Base-by-base conservation (phyloP, 192 early-diverging fungal genomes). In the Phycomyces nitens region DNA sequence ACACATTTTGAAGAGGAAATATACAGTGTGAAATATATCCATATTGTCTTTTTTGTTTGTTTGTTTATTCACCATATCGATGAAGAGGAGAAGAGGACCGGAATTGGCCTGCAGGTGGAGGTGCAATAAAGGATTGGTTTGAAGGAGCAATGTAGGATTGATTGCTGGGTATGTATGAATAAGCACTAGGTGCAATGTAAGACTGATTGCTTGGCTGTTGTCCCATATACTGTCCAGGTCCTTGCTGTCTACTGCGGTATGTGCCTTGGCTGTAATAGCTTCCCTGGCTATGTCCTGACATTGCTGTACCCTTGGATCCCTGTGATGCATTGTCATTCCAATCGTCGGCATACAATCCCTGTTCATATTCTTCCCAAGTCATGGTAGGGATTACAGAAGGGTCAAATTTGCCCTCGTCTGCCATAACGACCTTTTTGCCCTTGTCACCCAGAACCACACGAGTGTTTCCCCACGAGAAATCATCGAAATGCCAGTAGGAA, bases 381-480 rank as follows among this genome's bases (percentile, higher is more conserved):
- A 84, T 85, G 68, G 78, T 81, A 11, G 90, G 90, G 53, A 92
- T 88, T 2, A 80, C 76, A 27, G 83, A 80, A 58, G 80, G 83
- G 75, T 91, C 88, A 59, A 91, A 91, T 69, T 88, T 87, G 53
- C 85, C 89, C 52, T 88, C 86, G 64, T 85, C 85, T 59, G 76
- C 80, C 61, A 72, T 74, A 43, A 85, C 85, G 58, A 82, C 60
- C 66, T 80, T 86, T 73, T 81, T 86, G 52, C 92, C 91, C 43
- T 88, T 89, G 56, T 92, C 90, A 56, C 94, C 96, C 38, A 92
- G 79, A 6, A 96, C 92, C 18, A 91, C 53, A 74, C 96, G 91
- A 29, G 96, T 99, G 72, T 95, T 95, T 65, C 95, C 96, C 96
- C 96, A 98, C 7, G 92, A 94, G 71, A 98, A 98, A 71, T 98